Evolutionary conservation across 148 eudicot genomes (phyloP).

Genomic region (Talinum fruticosum): DNA sequence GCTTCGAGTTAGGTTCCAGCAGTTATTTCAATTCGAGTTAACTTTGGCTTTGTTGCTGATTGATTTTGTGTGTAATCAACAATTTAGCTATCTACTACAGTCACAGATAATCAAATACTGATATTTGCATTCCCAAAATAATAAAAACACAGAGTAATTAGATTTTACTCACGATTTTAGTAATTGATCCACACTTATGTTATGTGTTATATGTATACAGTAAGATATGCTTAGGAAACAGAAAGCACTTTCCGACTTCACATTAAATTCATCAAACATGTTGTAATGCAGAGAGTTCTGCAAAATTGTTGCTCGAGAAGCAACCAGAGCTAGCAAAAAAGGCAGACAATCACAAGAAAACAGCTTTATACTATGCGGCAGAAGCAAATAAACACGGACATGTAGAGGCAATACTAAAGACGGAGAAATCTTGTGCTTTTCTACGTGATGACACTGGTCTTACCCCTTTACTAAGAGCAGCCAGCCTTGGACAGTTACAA

Average conservation of each 20-base stretch:
- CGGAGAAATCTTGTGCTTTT: slow-evolving; percentile 36
- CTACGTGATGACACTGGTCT: slow-evolving; percentile 37
- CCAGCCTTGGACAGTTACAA: slow-evolving; percentile 30
- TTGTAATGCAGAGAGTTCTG: slow-evolving; percentile 32
- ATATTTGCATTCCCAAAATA: too few relatives aligned
- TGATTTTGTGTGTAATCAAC: too few relatives aligned
- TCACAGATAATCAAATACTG: too few relatives aligned
- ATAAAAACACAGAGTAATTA: too few relatives aligned
- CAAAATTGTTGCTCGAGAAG: slow-evolving; percentile 30
- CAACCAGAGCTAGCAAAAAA: slow-evolving; percentile 36
- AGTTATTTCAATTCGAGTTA: too few relatives aligned
- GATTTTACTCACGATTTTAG: too few relatives aligned
- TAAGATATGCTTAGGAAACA: not conserved
- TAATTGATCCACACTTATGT: too few relatives aligned
- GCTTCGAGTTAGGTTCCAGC: too few relatives aligned
- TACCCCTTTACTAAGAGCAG: slow-evolving; percentile 40
- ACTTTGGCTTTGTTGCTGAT: not conserved
- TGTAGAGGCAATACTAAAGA: slow-evolving; percentile 29
- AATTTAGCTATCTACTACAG: too few relatives aligned
- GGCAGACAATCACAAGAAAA: slow-evolving; percentile 36
- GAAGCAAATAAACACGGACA: slow-evolving; percentile 32
- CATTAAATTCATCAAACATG: not conserved
- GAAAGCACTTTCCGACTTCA: not conserved
- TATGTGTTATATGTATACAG: too few relatives aligned
- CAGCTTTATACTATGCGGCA: slow-evolving; percentile 46